A percentile compares a stretch with the other conserved stretches of the same genome.
Conservation (phyloP, 441 rosid genomes). For the Croton laevigatus region DNA sequence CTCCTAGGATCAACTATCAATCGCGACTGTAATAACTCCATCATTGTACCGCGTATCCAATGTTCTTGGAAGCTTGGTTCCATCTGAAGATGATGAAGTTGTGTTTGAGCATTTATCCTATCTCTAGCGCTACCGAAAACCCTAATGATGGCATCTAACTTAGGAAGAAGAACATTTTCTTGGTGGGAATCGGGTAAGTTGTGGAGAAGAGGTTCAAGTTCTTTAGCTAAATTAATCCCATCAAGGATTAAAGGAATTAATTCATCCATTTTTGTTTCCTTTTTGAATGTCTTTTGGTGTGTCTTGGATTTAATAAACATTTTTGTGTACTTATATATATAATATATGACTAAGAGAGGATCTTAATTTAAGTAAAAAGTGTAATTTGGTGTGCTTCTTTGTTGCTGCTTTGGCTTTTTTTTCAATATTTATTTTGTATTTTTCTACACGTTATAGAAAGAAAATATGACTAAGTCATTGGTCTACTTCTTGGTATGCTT, state of each 20-base stretch:
- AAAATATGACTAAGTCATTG: constrained; percentile 36
- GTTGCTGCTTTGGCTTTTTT: not conserved
- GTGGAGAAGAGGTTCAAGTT: constrained; percentile 49
- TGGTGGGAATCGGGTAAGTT: constrained; percentile 27
- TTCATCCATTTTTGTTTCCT: constrained; percentile 47
- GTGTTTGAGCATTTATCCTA: constrained; percentile 23
- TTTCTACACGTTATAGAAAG: constrained; percentile 26
- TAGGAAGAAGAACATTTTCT: constrained; percentile 27
- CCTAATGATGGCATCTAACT: constrained; percentile 39
- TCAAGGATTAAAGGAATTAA: constrained; percentile 41
- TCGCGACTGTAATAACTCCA: constrained; percentile 24
- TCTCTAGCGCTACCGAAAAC: constrained; percentile 39
- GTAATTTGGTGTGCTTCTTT: constrained; percentile 1
- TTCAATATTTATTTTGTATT: constrained; percentile 15
- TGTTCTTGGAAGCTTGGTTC: constrained; percentile 38
- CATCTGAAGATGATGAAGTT: constrained; percentile 15
- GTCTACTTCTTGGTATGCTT: constrained; percentile 16
- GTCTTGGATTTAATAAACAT: constrained; percentile 6
- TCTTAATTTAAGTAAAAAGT: not conserved
- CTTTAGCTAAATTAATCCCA: constrained; percentile 50
- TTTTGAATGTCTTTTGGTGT: not conserved
- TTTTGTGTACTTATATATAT: not conserved
- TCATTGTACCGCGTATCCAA: constrained; percentile 30
- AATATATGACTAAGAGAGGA: too few species aligned
- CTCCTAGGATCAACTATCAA: not conserved